Base-by-base conservation (phyloP, 2,329 filamentous ascomycete genomes). In the Aspergillus clavatus region DNA sequence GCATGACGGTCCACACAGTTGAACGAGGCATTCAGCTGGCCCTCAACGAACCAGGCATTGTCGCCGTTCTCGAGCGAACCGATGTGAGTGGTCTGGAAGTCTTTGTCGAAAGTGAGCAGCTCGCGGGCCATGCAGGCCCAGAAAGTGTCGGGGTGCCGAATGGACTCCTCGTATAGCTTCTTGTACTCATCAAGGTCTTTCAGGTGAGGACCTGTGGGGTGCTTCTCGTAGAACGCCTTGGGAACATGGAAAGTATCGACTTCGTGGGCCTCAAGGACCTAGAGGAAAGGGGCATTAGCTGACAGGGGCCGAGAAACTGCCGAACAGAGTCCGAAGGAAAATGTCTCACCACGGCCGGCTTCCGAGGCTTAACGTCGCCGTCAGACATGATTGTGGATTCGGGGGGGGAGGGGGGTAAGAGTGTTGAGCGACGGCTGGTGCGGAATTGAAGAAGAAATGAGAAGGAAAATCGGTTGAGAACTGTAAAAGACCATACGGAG, bases 1-100 rank as follows among this genome's bases (percentile, higher is more conserved):
- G 93, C 93, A 70, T 97, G 91, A 51, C 93, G 87, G 65, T 98
- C 93, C 54, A 98, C 84, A 64, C 89, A 95, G 77, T 98, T 98
- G 82, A 89, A 97, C 22, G 87, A 93, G 52, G 93, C 93, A 63
- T 98, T 98, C 63, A 98, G 77, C 60, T 84, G 82, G 56, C 93
- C 93, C 74, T 96, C 93, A 50, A 90, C 72, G 66, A 97, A 98
- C 91, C 93, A 98, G 52, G 89, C 87, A 63, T 79, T 84, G 73
- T 98, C 90, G 58, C 93, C 93, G 52, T 86, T 77, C 42, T 68
- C 68, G 45, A 98, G 80, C 23, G 82, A 83, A 50, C 93, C 93
- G 48, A 78, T 80, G 67, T 82, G 82, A 42, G 94, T 89, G 10
- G 90, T 97, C 69, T 95, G 75, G 72, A 98, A 98, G 65, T 97